phyloP scores from a whole-genome alignment of 306 rosid genomes.

The Quercus gilva region DNA sequence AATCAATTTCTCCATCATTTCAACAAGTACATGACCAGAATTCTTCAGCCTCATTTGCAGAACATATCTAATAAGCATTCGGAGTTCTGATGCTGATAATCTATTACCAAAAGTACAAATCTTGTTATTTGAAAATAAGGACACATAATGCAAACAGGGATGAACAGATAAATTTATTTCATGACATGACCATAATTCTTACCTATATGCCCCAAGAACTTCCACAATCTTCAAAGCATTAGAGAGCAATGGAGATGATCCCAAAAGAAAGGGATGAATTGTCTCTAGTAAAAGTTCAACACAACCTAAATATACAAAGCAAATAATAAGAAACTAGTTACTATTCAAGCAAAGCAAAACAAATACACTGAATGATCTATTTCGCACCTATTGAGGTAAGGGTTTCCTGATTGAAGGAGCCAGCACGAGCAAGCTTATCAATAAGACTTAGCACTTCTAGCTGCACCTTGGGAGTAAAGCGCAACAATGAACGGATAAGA shows the following conservation, averaged over 20 bases:
- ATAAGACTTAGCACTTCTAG: constrained; percentile 70
- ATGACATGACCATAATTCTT: constrained; percentile 16
- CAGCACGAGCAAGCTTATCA: constrained; percentile 80
- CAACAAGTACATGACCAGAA: constrained; percentile 77
- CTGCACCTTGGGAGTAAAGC: constrained; percentile 86
- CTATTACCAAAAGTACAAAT: constrained; percentile 49
- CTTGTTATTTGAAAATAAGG: constrained; percentile 18
- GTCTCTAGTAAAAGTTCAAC: constrained; percentile 91
- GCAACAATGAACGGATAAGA: constrained; percentile 76
- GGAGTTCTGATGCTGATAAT: constrained; percentile 81
- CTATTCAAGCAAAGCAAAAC: constrained; percentile 14
- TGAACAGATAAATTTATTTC: constrained; percentile 21
- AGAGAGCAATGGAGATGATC: constrained; percentile 83
- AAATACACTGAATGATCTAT: constrained; percentile 15
- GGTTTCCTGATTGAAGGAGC: constrained; percentile 86
- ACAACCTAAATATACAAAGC: constrained; percentile 58
- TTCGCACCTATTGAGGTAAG: constrained; percentile 85
- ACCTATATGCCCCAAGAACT: constrained; percentile 98
- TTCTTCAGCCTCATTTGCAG: constrained; percentile 75
- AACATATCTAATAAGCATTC: constrained; percentile 71
- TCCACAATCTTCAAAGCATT: constrained; percentile 83
- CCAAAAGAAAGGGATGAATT: constrained; percentile 82
- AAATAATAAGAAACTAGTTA: constrained; percentile 15
- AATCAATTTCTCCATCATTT: constrained; percentile 89
- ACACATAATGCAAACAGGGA: constrained; percentile 8